These are phyloP conservation scores for Dichotomocladium elegans DNA, from an alignment of 371 early-diverging fungal species.

Conservation along the genomic window DNA sequence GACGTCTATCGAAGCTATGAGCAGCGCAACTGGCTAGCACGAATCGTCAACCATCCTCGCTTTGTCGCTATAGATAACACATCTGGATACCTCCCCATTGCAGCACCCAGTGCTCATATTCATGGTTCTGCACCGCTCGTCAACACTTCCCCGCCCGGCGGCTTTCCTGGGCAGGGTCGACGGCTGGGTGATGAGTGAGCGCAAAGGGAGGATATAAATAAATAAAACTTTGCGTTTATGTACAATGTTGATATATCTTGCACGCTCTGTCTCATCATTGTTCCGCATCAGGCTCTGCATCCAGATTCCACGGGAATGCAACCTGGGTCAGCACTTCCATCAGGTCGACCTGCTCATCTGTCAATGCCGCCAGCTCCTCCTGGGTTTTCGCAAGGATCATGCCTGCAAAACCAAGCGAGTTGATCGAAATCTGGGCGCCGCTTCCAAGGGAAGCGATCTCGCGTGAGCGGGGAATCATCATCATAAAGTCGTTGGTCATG, in stretches of 20 bases:
- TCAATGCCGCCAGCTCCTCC: constrained; percentile 48
- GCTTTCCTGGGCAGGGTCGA: constrained; percentile 14
- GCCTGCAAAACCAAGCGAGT: constrained; percentile 73
- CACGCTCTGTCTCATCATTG: neutral
- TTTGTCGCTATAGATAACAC: constrained; percentile 10
- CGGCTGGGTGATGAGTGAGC: constrained; percentile 15
- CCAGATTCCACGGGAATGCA: constrained; percentile 19
- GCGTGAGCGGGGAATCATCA: constrained; percentile 63
- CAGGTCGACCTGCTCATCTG: constrained; percentile 34
- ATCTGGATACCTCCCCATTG: constrained; percentile 3
- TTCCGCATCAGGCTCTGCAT: constrained; percentile 6
- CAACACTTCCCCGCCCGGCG: neutral
- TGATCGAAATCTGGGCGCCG: constrained; percentile 39
- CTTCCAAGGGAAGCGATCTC: constrained; percentile 28
- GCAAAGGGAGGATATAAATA: neutral
- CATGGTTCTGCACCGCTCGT: neutral
- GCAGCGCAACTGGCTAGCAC: constrained; percentile 3
- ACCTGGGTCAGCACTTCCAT: constrained; percentile 28
- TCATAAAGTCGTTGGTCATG: constrained; percentile 67
- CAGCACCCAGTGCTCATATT: neutral
- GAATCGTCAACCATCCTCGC: neutral
- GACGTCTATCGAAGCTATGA: constrained; percentile 4
- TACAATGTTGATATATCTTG: no score
- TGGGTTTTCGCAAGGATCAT: constrained; percentile 54
- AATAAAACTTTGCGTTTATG: no score